Evolutionary conservation across 257 asterid species (phyloP).

Genomic region (Solanum pinnatisectum): DNA sequence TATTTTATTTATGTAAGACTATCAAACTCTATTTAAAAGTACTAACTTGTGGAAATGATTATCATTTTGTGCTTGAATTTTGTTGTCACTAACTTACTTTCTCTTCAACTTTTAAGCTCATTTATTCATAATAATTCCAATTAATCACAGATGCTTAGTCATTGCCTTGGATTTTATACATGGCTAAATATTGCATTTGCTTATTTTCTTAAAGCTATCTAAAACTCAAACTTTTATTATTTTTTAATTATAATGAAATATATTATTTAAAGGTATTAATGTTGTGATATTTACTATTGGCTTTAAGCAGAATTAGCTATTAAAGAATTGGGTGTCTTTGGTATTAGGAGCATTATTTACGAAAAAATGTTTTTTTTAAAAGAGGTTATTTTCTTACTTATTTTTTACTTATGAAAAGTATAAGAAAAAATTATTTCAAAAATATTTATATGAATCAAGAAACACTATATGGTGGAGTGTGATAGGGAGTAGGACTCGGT

Average conservation of each 20-base stretch:
- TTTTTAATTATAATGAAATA: neutral
- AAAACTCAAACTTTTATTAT: neutral
- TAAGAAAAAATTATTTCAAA: too few species aligned
- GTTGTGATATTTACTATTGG: neutral
- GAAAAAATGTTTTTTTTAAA: too few species aligned
- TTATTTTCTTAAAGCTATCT: neutral
- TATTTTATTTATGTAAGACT: neutral
- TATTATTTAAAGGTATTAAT: neutral
- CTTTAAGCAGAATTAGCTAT: neutral
- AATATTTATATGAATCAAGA: too few species aligned
- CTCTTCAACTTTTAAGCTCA: neutral
- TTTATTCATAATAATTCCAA: neutral
- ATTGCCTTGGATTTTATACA: neutral
- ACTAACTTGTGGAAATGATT: neutral
- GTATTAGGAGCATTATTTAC: neutral
- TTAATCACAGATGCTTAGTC: neutral
- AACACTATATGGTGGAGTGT: neutral
- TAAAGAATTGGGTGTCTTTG: neutral
- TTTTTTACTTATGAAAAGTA: too few species aligned
- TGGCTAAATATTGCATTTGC: neutral
- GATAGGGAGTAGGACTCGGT: neutral
- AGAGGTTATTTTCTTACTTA: too few species aligned
- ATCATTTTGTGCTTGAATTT: neutral
- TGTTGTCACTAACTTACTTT: neutral
- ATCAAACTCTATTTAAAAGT: neutral